Evolutionary conservation across 2,329 filamentous ascomycete genomes (phyloP).

Genomic region (Cladosporium sp.): DNA sequence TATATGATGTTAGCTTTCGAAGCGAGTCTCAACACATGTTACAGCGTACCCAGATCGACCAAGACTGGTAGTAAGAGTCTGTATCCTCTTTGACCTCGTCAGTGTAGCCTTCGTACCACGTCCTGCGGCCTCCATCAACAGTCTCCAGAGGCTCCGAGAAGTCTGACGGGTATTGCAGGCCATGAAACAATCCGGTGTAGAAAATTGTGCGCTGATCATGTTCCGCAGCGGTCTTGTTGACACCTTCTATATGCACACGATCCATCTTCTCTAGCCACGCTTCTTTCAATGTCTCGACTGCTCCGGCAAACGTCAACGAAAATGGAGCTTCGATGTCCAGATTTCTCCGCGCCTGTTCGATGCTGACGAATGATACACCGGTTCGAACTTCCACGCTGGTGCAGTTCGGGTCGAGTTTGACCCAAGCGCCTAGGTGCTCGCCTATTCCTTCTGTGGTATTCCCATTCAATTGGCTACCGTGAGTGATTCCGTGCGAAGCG

Average conservation of each 20-base stretch:
- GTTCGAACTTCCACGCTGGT: slow-evolving; percentile 43
- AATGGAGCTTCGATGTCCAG: slow-evolving; percentile 42
- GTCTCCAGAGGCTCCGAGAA: slow-evolving; percentile 42
- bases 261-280: slow-evolving; percentile 46
- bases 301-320: slow-evolving; percentile 34
- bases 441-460: slow-evolving; percentile 27
- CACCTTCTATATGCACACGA: slow-evolving; percentile 41
- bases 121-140: slow-evolving; percentile 20
- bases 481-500: slow-evolving; percentile 33
- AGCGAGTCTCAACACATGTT: neutral
- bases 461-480: slow-evolving; percentile 27
- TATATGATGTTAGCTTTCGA: neutral
- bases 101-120: slow-evolving; percentile 47
- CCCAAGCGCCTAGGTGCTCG: slow-evolving; percentile 40
- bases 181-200: slow-evolving; percentile 46
- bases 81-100: slow-evolving; percentile 40
- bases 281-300: slow-evolving; percentile 38
- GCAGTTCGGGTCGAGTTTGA: slow-evolving; percentile 32
- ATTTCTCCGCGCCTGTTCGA: slow-evolving; percentile 45
- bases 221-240: slow-evolving; percentile 38
- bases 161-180: slow-evolving; percentile 46
- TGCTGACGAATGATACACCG: slow-evolving; percentile 45
- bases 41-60: slow-evolving; percentile 42
- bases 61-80: slow-evolving; percentile 49
- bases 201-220: slow-evolving; percentile 45